These are phyloP conservation scores for Globisporangium barbulae DNA, from an alignment of 352 stramenopile species.

Conservation along the genomic window DNA sequence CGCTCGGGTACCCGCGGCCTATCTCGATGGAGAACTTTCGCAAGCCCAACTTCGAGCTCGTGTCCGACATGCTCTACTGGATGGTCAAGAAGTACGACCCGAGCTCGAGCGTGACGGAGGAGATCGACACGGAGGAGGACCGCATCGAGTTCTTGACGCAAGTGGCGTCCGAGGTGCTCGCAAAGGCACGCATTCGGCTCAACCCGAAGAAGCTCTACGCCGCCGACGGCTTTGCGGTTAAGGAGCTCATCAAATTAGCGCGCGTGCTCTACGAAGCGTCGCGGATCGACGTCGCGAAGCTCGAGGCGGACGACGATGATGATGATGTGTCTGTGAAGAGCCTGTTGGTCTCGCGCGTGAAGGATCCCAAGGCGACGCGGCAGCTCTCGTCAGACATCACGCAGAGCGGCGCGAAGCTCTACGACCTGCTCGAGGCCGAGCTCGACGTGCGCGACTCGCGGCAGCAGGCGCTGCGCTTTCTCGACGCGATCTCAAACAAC, in stretches of 20 bases:
- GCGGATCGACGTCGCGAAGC: slow-evolving; percentile 53
- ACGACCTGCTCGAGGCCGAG: slow-evolving; percentile 91
- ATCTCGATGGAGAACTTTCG: slow-evolving; percentile 94
- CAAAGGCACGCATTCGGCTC: slow-evolving; percentile 90
- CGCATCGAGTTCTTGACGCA: slow-evolving; percentile 93
- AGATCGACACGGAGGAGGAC: slow-evolving; percentile 95
- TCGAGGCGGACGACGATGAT: slow-evolving; percentile 66
- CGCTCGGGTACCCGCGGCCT: slow-evolving; percentile 90
- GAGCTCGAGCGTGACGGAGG: slow-evolving; percentile 82
- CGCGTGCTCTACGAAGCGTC: slow-evolving; percentile 90
- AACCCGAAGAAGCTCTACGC: slow-evolving; percentile 96
- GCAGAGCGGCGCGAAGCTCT: slow-evolving; percentile 89
- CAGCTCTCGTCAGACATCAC: slow-evolving; percentile 93
- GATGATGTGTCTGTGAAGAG: slow-evolving; percentile 71
- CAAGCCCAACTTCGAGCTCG: slow-evolving; percentile 95
- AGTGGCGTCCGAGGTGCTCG: slow-evolving; percentile 74
- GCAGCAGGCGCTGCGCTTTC: slow-evolving; percentile 87
- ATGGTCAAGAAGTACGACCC: slow-evolving; percentile 94
- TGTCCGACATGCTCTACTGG: slow-evolving; percentile 96
- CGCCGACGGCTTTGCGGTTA: slow-evolving; percentile 91
- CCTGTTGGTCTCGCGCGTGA: slow-evolving; percentile 70
- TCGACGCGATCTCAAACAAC: slow-evolving; percentile 88
- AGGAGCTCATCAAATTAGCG: slow-evolving; percentile 95
- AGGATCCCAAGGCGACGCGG: slow-evolving; percentile 89
- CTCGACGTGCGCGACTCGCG: slow-evolving; percentile 82